Percentiles rank a stretch among this genome's conserved stretches.
Evolutionary conservation across 768 basidiomycete species (phyloP).

Genomic region (Hygrocybe coccinea): DNA sequence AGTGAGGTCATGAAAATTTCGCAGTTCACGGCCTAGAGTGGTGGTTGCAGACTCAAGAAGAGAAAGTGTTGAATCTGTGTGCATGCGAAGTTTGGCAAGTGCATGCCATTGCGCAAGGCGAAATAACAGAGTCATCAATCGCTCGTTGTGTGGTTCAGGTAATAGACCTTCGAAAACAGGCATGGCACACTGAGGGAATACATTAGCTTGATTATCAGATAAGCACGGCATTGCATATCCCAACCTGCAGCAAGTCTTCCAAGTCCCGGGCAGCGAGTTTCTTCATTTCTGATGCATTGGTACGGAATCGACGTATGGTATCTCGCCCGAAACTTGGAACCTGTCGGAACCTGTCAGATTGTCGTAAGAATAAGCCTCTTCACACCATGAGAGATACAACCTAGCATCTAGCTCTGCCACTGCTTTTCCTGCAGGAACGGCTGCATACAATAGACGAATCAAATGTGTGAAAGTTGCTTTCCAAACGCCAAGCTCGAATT

Average conservation of each 20-base stretch:
- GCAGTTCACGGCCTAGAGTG: slow-evolving; percentile 23
- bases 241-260: slow-evolving; percentile 41
- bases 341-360: slow-evolving; percentile 20
- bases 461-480: slow-evolving; percentile 3
- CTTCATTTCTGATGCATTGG: slow-evolving; percentile 33
- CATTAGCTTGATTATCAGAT: background rate
- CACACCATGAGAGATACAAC: slow-evolving; percentile 2
- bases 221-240: background rate
- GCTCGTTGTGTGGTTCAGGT: slow-evolving; percentile 21
- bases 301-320: slow-evolving; percentile 33
- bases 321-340: slow-evolving; percentile 27
- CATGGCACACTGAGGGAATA: slow-evolving; percentile 24
- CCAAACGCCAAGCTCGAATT: slow-evolving; percentile 5
- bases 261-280: slow-evolving; percentile 36
- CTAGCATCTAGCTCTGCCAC: slow-evolving; percentile 21
- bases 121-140: slow-evolving; percentile 28
- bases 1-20: slow-evolving; percentile 18
- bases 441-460: slow-evolving; percentile 8
- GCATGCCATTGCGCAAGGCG: slow-evolving; percentile 34
- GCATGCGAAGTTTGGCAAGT: slow-evolving; percentile 33
- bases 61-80: slow-evolving; percentile 32
- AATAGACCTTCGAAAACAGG: slow-evolving; percentile 38
- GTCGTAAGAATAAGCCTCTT: background rate
- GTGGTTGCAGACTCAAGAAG: slow-evolving; percentile 22
- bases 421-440: background rate